Evolutionary conservation across 371 early-diverging fungal genomes (phyloP).

Genomic region (Saksenaea oblongispora): DNA sequence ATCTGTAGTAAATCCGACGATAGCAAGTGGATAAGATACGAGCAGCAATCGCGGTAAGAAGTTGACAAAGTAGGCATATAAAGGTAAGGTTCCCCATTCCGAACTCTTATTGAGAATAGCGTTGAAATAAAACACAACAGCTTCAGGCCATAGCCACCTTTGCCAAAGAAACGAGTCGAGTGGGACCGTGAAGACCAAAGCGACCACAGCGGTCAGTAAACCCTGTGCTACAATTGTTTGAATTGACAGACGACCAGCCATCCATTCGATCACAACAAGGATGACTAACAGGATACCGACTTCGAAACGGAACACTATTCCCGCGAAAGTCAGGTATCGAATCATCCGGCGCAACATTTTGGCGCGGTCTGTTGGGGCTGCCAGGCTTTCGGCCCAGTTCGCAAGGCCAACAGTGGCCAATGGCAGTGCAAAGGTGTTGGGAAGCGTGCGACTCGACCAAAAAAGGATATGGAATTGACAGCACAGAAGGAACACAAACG

Average conservation of each 20-base stretch:
- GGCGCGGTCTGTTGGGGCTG: slow-evolving; percentile 11
- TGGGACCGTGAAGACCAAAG: slow-evolving; percentile 54
- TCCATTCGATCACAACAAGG: slow-evolving; percentile 39
- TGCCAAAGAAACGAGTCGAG: slow-evolving; percentile 90
- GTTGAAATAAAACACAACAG: slow-evolving; percentile 85
- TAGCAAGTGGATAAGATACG: slow-evolving; percentile 66
- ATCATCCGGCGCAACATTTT: slow-evolving; percentile 52
- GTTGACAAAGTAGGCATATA: slow-evolving; percentile 68
- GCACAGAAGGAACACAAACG: slow-evolving; percentile 62
- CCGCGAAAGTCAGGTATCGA: slow-evolving; percentile 57
- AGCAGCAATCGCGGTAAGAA: slow-evolving; percentile 81
- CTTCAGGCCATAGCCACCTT: slow-evolving; percentile 82
- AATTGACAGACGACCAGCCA: slow-evolving; percentile 22
- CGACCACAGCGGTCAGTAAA: slow-evolving; percentile 30
- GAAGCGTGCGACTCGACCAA: slow-evolving; percentile 86
- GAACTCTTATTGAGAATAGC: slow-evolving; percentile 72
- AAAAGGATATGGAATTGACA: slow-evolving; percentile 89
- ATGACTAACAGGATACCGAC: slow-evolving; percentile 57
- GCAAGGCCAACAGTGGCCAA: slow-evolving; percentile 51
- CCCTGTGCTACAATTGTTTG: slow-evolving; percentile 32
- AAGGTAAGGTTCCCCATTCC: slow-evolving; percentile 86
- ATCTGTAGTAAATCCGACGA: slow-evolving; percentile 42
- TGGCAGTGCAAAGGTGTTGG: slow-evolving; percentile 84
- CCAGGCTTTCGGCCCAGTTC: slow-evolving; percentile 38
- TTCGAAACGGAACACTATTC: slow-evolving; percentile 86